Evolutionary conservation across 352 stramenopile genomes (phyloP).

Genomic region (Phytophthora sp.): DNA sequence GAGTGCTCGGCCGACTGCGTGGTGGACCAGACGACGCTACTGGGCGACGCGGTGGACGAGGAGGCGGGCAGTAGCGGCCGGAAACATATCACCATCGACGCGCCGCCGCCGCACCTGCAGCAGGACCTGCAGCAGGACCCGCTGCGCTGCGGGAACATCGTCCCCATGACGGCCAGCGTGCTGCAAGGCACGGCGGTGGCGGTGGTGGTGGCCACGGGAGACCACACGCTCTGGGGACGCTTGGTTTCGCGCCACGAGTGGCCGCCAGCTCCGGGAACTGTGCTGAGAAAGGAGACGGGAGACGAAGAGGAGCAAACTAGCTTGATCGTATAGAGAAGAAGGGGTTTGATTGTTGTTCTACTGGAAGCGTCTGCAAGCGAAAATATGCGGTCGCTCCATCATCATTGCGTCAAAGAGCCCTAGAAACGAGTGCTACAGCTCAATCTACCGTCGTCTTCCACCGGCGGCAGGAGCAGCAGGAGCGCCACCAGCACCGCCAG

Average conservation of each 20-base stretch:
- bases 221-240: constrained; percentile 74
- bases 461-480: constrained; percentile 28
- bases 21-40: constrained; percentile 64
- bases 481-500: constrained; percentile 34
- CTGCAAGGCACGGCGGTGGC: constrained; percentile 58
- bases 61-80: constrained; percentile 31
- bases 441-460: constrained; percentile 42
- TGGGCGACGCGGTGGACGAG: constrained; percentile 36
- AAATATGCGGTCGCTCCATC: neutral
- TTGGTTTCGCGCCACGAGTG: constrained; percentile 67
- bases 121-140: constrained; percentile 32
- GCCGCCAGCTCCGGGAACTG: constrained; percentile 34
- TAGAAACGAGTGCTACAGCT: neutral
- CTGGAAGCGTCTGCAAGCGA: neutral
- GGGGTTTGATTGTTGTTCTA: constrained; percentile 11
- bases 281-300: constrained; percentile 13
- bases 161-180: constrained; percentile 72
- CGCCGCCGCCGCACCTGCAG: constrained; percentile 26
- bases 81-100: constrained; percentile 43
- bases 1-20: constrained; percentile 82
- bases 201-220: constrained; percentile 77
- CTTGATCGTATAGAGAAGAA: constrained; percentile 42
- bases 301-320: constrained; percentile 29
- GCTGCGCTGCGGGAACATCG: constrained; percentile 65
- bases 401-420: neutral